Conservation (phyloP, 805 yeast species). For the Starmerella tilneyi region DNA sequence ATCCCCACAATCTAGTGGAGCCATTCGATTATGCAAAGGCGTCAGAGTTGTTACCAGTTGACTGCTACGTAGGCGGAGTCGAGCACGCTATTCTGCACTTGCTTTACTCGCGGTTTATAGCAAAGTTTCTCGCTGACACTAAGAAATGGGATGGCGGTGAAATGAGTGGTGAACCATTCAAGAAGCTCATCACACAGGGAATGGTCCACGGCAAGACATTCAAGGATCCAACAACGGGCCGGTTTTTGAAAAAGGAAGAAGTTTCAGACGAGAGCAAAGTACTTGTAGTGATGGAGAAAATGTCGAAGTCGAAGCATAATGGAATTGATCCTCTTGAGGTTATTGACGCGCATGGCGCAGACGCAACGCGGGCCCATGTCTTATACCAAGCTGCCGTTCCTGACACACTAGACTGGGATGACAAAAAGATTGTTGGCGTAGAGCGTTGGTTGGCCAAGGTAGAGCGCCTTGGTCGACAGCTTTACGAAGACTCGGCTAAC, state of each 20-base stretch:
- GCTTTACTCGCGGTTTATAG: slow-evolving; percentile 72
- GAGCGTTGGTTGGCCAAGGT: slow-evolving; percentile 76
- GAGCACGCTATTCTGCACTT: slow-evolving; percentile 94
- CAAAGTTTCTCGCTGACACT: slow-evolving; percentile 61
- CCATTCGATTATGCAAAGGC: slow-evolving; percentile 50
- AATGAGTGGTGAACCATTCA: slow-evolving; percentile 68
- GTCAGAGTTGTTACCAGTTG: slow-evolving; percentile 61
- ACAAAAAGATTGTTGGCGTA: slow-evolving; percentile 70
- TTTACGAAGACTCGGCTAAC: slow-evolving; percentile 10
- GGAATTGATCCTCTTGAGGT: slow-evolving; percentile 85
- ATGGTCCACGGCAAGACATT: slow-evolving; percentile 94
- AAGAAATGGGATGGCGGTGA: slow-evolving; percentile 59
- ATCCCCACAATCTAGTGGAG: slow-evolving; percentile 46
- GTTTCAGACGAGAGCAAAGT: slow-evolving; percentile 34
- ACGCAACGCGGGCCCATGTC: slow-evolving; percentile 87
- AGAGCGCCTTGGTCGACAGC: slow-evolving; percentile 23
- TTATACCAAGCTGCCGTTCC: slow-evolving; percentile 82
- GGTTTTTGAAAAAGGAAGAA: slow-evolving; percentile 73
- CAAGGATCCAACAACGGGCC: slow-evolving; percentile 57
- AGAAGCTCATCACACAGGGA: slow-evolving; percentile 78
- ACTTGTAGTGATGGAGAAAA: slow-evolving; percentile 62
- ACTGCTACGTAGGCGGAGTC: slow-evolving; percentile 85
- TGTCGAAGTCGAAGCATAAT: slow-evolving; percentile 92
- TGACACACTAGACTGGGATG: slow-evolving; percentile 84
- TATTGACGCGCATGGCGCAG: slow-evolving; percentile 73